These are phyloP conservation scores for Diplocarpon rosae DNA, from an alignment of 2,329 filamentous ascomycete species.

Conservation along the genomic window DNA sequence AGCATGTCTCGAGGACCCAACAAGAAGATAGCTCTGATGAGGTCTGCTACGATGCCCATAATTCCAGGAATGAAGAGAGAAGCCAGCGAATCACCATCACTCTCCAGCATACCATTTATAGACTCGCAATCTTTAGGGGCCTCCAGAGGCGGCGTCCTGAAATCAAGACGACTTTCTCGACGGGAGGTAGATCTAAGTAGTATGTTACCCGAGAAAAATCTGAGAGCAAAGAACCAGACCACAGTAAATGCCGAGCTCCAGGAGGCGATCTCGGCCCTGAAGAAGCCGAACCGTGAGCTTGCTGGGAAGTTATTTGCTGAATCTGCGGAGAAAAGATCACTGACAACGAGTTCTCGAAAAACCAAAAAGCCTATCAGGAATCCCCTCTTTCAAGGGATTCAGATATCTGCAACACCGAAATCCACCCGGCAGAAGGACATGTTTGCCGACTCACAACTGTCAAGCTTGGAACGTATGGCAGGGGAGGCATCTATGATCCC, in stretches of 20 bases:
- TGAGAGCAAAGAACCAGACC: conserved; percentile 54
- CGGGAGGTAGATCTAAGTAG: conserved; percentile 44
- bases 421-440: conserved; percentile 22
- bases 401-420: conserved; percentile 27
- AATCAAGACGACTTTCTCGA: conserved; percentile 35
- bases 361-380: conserved; percentile 38
- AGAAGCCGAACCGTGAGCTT: conserved; percentile 64
- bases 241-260: conserved; percentile 58
- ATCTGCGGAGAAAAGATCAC: conserved; percentile 50
- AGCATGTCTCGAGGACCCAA: conserved; percentile 46
- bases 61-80: conserved; percentile 57
- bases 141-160: conserved; percentile 27
- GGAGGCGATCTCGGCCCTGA: conserved; percentile 61
- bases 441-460: conserved; percentile 11
- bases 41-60: conserved; percentile 54
- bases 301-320: conserved; percentile 58
- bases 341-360: conserved; percentile 32
- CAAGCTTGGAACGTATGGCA: conserved; percentile 4
- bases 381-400: conserved; percentile 26
- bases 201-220: conserved; percentile 40
- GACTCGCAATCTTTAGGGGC: conserved; percentile 30
- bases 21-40: conserved; percentile 50
- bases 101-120: conserved; percentile 38
- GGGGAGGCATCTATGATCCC: conserved; percentile 15
- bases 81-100: conserved; percentile 45